These are phyloP conservation scores for Malus hybrid DNA, from an alignment of 331 rosid species.

Conservation along the genomic window DNA sequence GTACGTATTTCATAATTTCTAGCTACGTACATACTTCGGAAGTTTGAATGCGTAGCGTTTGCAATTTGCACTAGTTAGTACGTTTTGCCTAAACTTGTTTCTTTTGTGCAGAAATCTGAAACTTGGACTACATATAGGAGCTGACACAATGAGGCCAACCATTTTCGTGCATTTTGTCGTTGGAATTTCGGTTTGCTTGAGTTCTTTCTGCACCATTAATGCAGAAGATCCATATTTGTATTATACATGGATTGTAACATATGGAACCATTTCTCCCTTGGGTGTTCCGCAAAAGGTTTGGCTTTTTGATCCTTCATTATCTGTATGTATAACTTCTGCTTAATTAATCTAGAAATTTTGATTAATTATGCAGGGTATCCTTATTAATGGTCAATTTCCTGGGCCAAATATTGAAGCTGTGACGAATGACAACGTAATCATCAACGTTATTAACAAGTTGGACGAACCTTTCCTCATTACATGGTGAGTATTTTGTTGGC, in stretches of 20 bases:
- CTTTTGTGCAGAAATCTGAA: neutral
- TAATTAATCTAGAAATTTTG: neutral
- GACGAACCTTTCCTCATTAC: slow-evolving; percentile 80
- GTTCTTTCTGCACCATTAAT: slow-evolving; percentile 29
- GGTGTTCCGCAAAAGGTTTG: slow-evolving; percentile 62
- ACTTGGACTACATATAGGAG: neutral
- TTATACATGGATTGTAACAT: slow-evolving; percentile 57
- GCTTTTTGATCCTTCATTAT: neutral
- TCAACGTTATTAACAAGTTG: slow-evolving; percentile 60
- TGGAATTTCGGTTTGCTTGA: slow-evolving; percentile 40
- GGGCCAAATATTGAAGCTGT: slow-evolving; percentile 71
- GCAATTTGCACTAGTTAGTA: neutral
- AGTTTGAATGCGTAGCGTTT: neutral
- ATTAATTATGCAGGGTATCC: slow-evolving; percentile 48
- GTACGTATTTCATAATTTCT: neutral
- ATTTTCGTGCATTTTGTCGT: slow-evolving; percentile 21
- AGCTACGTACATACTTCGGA: neutral
- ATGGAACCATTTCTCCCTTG: slow-evolving; percentile 60
- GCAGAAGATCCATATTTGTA: slow-evolving; percentile 64
- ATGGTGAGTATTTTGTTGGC: slow-evolving; percentile 39
- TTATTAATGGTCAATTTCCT: slow-evolving; percentile 81
- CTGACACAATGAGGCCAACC: slow-evolving; percentile 38
- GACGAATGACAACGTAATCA: slow-evolving; percentile 66
- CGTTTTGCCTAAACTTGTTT: neutral
- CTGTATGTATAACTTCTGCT: neutral